These are phyloP conservation scores for Magnolia kwangsiensis DNA, from an alignment of 164 flowering plant species.

Conservation along the genomic window DNA sequence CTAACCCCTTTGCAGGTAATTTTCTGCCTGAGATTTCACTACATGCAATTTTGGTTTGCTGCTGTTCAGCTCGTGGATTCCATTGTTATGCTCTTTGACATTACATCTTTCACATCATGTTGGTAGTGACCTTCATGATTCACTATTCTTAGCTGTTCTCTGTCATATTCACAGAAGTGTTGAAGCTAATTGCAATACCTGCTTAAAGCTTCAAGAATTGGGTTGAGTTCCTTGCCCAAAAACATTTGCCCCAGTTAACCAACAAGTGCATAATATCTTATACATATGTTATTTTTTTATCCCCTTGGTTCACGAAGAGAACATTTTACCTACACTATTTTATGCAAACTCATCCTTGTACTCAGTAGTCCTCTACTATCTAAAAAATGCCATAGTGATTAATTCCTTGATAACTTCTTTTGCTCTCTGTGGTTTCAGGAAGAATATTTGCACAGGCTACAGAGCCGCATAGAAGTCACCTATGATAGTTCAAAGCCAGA, in stretches of 20 bases:
- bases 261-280: background rate
- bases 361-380: background rate
- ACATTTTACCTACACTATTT: too few species aligned
- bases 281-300: background rate
- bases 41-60: background rate
- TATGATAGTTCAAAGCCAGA: constrained; percentile 80
- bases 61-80: background rate
- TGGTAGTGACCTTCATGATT: constrained; percentile 1
- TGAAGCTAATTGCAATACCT: background rate
- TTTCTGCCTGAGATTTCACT: background rate
- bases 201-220: background rate
- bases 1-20: constrained; percentile 83
- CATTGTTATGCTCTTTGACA: background rate
- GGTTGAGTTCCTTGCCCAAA: background rate
- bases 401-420: constrained; percentile 1
- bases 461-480: constrained; percentile 71
- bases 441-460: constrained; percentile 78
- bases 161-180: background rate
- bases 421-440: constrained; percentile 47
- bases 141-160: background rate
- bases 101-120: too few species aligned
- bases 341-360: background rate
- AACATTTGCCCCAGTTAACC: background rate
- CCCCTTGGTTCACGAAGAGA: background rate
- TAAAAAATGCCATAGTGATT: background rate